These are phyloP conservation scores for Physocladia obscura DNA, from an alignment of 192 early-diverging fungal species.

Conservation along the genomic window DNA sequence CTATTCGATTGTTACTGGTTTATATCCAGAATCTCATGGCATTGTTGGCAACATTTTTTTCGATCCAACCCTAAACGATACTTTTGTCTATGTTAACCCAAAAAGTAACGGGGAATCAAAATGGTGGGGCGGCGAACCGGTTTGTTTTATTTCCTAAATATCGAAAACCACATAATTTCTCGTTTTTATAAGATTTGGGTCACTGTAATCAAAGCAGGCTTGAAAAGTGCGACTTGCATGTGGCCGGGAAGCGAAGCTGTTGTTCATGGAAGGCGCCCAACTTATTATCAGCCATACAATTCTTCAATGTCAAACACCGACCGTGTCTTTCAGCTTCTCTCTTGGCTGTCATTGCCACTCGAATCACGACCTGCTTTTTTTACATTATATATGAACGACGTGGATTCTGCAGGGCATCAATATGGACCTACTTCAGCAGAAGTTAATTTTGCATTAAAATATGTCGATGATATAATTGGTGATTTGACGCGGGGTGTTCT, in stretches of 20 bases:
- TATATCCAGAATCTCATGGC: constrained; percentile 89
- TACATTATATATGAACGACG: constrained; percentile 75
- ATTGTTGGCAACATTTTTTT: constrained; percentile 88
- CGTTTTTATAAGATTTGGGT: constrained; percentile 65
- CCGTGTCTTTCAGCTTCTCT: constrained; percentile 61
- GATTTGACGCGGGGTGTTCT: constrained; percentile 58
- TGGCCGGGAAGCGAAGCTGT: constrained; percentile 75
- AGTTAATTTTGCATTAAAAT: constrained; percentile 56
- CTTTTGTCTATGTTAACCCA: constrained; percentile 76
- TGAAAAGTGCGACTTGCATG: constrained; percentile 75
- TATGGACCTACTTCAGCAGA: constrained; percentile 64
- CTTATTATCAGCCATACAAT: constrained; percentile 62
- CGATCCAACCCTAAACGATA: constrained; percentile 67
- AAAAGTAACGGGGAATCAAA: constrained; percentile 57
- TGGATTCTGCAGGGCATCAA: constrained; percentile 76
- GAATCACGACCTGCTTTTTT: constrained; percentile 74
- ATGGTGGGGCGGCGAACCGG: constrained; percentile 92
- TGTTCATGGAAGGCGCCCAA: constrained; percentile 58
- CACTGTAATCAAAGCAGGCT: constrained; percentile 72
- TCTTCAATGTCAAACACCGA: constrained; percentile 41
- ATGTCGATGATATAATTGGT: constrained; percentile 63
- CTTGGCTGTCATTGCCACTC: constrained; percentile 81
- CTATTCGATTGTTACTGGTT: constrained; percentile 82
- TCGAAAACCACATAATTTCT: background rate
- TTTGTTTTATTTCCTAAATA: constrained; percentile 32